These are phyloP conservation scores for Wickerhamiella sergipiensis DNA, from an alignment of 805 yeast genomes.

Conservation along the genomic window DNA sequence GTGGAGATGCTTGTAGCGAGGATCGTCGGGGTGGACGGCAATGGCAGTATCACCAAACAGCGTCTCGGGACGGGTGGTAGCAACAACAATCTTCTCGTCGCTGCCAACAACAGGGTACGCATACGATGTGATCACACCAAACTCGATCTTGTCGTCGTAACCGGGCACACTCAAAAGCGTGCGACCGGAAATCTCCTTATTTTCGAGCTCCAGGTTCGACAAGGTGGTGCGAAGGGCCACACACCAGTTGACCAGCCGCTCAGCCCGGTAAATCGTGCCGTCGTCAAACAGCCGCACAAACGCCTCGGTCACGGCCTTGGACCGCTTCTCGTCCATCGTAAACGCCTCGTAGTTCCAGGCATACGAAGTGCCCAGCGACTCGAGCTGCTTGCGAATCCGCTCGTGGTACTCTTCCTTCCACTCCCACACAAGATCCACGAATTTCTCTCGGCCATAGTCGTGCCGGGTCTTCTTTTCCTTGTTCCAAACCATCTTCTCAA, in stretches of 20 bases:
- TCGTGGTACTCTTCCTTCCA: conserved; percentile 93
- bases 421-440: conserved; percentile 84
- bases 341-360: conserved; percentile 94
- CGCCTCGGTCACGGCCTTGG: conserved; percentile 77
- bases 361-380: conserved; percentile 87
- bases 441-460: conserved; percentile 86
- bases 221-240: conserved; percentile 88
- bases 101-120: conserved; percentile 79
- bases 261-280: conserved; percentile 87
- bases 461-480: conserved; percentile 81
- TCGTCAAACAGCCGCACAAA: conserved; percentile 87
- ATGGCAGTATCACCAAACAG: conserved; percentile 95
- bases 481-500: conserved; percentile 90
- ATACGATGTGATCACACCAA: conserved; percentile 93
- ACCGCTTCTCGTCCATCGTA: conserved; percentile 68
- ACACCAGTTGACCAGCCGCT: conserved; percentile 92
- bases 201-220: conserved; percentile 92
- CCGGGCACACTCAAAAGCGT: conserved; percentile 77
- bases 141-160: conserved; percentile 79
- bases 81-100: conserved; percentile 79
- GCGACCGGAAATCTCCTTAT: conserved; percentile 74
- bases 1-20: conserved; percentile 84
- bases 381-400: conserved; percentile 72
- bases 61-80: conserved; percentile 98
- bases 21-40: conserved; percentile 94